These are phyloP conservation scores for Vanderwaltozyma yarrowii DNA, from an alignment of 805 yeast species.

Conservation along the genomic window DNA sequence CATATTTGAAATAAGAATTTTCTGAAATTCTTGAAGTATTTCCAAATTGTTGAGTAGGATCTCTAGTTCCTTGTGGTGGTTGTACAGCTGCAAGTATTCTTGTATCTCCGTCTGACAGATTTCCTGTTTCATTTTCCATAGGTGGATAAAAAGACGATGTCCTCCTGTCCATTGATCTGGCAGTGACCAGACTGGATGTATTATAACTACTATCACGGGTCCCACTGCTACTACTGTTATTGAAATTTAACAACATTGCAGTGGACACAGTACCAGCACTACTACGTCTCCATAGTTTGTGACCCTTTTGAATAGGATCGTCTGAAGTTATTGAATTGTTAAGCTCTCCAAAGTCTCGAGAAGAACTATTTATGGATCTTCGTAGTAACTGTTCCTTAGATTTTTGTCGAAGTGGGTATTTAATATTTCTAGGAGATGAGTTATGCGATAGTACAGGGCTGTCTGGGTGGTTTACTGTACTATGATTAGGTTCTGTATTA, in stretches of 20 bases:
- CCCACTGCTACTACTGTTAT: neutral
- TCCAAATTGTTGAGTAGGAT: neutral
- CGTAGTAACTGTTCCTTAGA: neutral
- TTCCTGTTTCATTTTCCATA: neutral
- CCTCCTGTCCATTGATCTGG: slow-evolving; percentile 1
- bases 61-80: no score
- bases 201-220: neutral
- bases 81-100: no score
- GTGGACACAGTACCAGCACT: slow-evolving; percentile 4
- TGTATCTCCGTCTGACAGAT: neutral
- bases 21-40: neutral
- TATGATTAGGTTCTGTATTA: no score
- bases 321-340: neutral
- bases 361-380: neutral
- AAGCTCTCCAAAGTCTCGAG: neutral
- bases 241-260: slow-evolving; percentile 1
- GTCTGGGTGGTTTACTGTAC: no score
- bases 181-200: neutral
- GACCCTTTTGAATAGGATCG: neutral
- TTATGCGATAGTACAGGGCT: neutral
- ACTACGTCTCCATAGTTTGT: neutral
- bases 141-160: slow-evolving; percentile 5
- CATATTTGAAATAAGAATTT: slow-evolving; percentile 1
- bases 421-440: neutral
- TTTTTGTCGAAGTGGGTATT: neutral